Conservation (phyloP, 352 stramenopile species). For the Phytophthora fragariaefolia region DNA sequence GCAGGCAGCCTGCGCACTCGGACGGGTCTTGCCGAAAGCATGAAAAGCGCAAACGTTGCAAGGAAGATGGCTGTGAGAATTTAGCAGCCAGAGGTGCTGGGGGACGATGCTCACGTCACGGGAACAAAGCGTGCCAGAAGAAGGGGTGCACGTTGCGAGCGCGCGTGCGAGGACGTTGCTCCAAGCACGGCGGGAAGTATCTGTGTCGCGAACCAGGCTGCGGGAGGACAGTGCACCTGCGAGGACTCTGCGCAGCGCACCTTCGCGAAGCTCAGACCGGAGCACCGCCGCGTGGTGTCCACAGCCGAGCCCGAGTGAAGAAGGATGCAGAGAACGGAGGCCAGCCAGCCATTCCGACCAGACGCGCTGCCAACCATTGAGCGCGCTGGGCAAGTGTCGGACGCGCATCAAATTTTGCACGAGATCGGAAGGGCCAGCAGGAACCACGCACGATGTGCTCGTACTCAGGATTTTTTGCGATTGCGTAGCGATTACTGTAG, state of each 20-base stretch:
- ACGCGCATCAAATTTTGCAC: conserved; percentile 14
- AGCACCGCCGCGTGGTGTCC: neutral
- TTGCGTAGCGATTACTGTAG: conserved; percentile 17
- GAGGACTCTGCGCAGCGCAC: conserved; percentile 3
- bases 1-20: neutral
- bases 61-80: conserved; percentile 2
- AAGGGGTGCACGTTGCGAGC: conserved; percentile 8
- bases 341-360: neutral
- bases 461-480: conserved; percentile 22
- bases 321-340: no score
- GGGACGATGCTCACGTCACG: conserved; percentile 2
- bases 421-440: conserved; percentile 13
- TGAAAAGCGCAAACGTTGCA: conserved; percentile 6
- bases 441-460: conserved; percentile 24
- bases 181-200: conserved; percentile 3
- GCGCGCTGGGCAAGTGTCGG: neutral
- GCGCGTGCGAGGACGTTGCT: conserved; percentile 3
- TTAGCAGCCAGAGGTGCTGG: neutral
- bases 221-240: conserved; percentile 2
- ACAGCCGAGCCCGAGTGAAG: neutral
- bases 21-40: conserved; percentile 17
- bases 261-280: neutral
- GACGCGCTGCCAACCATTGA: neutral
- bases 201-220: conserved; percentile 11
- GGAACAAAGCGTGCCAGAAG: conserved; percentile 1